These are phyloP conservation scores for Eragrostis curvula DNA, from an alignment of 176 grass and related monocot species.

Conservation along the genomic window DNA sequence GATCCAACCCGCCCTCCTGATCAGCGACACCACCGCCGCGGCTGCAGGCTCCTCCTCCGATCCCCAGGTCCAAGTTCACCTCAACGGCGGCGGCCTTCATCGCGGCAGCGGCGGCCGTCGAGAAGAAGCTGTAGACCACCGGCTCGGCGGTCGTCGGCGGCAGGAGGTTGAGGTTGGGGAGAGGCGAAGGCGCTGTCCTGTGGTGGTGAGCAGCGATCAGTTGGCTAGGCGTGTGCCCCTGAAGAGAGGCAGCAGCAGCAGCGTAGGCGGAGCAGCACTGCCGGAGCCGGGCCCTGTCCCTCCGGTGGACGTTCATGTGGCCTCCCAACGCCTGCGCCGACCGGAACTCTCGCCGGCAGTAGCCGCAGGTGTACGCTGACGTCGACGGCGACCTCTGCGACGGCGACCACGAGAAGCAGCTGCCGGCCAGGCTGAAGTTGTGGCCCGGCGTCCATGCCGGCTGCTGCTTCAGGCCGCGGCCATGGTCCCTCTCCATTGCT, in stretches of 20 bases:
- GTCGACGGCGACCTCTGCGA: too few relatives aligned
- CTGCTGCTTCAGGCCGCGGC: conserved; percentile 10
- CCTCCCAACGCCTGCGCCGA: conserved; percentile 54
- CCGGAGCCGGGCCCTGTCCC: conserved; percentile 54
- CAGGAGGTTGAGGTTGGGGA: conserved; percentile 44
- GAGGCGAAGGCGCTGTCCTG: background rate
- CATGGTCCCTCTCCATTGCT: conserved; percentile 45
- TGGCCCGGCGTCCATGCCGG: conserved; percentile 33
- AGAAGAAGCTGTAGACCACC: conserved; percentile 53
- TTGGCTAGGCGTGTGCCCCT: background rate
- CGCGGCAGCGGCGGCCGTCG: background rate
- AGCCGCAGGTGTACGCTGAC: conserved; percentile 59
- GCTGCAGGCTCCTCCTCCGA: background rate
- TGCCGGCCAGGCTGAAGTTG: conserved; percentile 12
- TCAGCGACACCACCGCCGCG: background rate
- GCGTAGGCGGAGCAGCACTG: conserved; percentile 12
- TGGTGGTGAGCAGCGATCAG: background rate
- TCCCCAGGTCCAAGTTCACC: conserved; percentile 41
- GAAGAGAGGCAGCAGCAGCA: background rate
- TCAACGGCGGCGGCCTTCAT: background rate
- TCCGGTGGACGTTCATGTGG: conserved; percentile 62
- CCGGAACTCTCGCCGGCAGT: conserved; percentile 52
- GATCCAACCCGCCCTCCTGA: conserved; percentile 46
- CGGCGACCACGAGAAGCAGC: conserved; percentile 29
- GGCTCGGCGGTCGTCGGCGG: background rate